Percentiles rank a stretch among this genome's conserved stretches.
phyloP scores from a whole-genome alignment of 305 asterid species.

The Solanum aculeatissimum region DNA sequence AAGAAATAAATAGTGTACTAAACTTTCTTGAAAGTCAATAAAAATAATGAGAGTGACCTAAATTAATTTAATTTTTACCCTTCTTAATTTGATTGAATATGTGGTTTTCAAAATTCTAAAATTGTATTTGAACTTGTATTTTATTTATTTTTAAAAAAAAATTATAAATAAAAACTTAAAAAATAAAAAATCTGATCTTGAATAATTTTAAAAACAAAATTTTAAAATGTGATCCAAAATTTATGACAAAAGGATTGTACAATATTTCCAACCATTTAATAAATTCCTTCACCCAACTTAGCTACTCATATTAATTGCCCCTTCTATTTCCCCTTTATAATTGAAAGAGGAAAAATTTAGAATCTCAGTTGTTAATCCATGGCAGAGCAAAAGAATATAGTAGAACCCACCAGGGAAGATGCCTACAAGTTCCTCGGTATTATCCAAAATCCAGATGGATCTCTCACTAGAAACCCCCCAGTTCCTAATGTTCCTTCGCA shows the following conservation, averaged over 20 bases:
- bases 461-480: slow-evolving; percentile 24
- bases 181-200: neutral
- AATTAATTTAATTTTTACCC: neutral
- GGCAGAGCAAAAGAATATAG: neutral
- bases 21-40: neutral
- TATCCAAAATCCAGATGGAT: slow-evolving; percentile 50
- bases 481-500: slow-evolving; percentile 26
- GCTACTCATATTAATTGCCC: neutral
- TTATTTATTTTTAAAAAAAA: neutral
- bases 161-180: neutral
- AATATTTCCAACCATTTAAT: neutral
- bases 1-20: neutral
- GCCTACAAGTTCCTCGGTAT: slow-evolving; percentile 31
- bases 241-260: no score
- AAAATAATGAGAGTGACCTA: neutral
- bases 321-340: neutral
- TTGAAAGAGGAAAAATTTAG: neutral
- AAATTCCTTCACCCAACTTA: neutral
- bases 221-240: no score
- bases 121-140: neutral
- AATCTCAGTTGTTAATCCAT: neutral
- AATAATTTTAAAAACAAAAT: no score
- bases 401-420: slow-evolving; percentile 20
- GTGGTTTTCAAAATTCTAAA: neutral
- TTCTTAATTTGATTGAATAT: neutral